Conservation (phyloP, 495 filamentous ascomycete genomes). For the Cenococcum geophilum region DNA sequence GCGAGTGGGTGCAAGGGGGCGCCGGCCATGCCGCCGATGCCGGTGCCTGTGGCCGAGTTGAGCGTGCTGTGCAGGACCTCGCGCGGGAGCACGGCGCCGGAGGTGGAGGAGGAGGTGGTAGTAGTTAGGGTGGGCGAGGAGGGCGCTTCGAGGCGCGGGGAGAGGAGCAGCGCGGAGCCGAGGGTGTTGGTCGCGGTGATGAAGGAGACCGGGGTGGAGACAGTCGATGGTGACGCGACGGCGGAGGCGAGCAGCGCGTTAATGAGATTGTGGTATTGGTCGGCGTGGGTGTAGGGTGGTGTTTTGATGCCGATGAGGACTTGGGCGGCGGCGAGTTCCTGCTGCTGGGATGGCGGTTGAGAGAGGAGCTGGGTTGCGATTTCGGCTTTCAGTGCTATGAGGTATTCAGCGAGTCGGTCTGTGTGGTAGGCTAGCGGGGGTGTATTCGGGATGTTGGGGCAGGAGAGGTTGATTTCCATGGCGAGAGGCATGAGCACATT, state of each 20-base stretch:
- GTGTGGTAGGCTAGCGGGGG: constrained; percentile 62
- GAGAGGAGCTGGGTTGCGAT: constrained; percentile 6
- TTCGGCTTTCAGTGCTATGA: constrained; percentile 37
- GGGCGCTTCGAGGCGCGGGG: constrained; percentile 1
- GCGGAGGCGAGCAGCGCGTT: constrained; percentile 41
- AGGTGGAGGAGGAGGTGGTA: background rate
- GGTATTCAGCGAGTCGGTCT: constrained; percentile 44
- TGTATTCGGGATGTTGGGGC: constrained; percentile 61
- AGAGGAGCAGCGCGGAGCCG: constrained; percentile 55
- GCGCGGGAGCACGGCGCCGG: background rate
- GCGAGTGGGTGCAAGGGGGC: constrained; percentile 63
- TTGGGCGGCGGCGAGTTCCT: background rate
- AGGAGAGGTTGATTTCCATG: constrained; percentile 67
- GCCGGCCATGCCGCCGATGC: constrained; percentile 62
- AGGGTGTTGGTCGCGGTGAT: constrained; percentile 69
- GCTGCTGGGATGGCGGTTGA: background rate
- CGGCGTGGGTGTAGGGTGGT: constrained; percentile 62
- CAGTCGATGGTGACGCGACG: constrained; percentile 2
- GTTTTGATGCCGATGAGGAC: constrained; percentile 59
- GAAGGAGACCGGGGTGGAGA: constrained; percentile 48
- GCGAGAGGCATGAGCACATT: constrained; percentile 43
- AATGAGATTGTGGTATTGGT: constrained; percentile 52
- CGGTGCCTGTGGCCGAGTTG: constrained; percentile 42
- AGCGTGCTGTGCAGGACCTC: constrained; percentile 33
- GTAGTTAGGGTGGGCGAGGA: background rate